Evolutionary conservation across 164 flowering plant genomes (phyloP).

Genomic region (Tetracentron sinense): DNA sequence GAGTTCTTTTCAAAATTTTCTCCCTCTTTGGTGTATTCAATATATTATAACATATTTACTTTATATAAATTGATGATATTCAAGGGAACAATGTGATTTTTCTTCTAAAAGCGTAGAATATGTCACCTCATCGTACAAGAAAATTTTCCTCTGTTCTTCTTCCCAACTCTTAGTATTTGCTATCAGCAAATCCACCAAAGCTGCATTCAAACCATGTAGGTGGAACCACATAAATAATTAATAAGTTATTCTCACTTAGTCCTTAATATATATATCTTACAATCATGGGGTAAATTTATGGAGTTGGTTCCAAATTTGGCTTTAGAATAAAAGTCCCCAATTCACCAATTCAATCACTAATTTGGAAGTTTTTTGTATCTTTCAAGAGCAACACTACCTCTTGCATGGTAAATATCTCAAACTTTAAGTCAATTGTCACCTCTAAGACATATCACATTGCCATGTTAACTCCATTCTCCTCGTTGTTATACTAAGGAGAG

Average conservation of each 20-base stretch:
- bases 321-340: not conserved
- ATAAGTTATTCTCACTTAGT: too few relatives aligned
- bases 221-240: not conserved
- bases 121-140: slow-evolving; percentile 80
- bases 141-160: slow-evolving; percentile 59
- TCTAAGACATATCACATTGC: too few relatives aligned
- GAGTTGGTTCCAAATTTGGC: too few relatives aligned
- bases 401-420: too few relatives aligned
- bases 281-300: not conserved
- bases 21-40: not conserved
- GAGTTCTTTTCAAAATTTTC: too few relatives aligned
- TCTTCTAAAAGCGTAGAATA: not conserved
- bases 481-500: too few relatives aligned
- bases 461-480: too few relatives aligned
- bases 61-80: not conserved
- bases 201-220: slow-evolving; percentile 32
- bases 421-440: too few relatives aligned
- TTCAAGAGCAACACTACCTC: too few relatives aligned
- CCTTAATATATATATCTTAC: too few relatives aligned
- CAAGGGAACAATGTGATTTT: not conserved
- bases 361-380: not conserved
- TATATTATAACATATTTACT: too few relatives aligned
- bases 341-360: not conserved
- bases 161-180: slow-evolving; percentile 77
- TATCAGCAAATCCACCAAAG: slow-evolving; percentile 61